Evolutionary conservation across 1,284 basidiomycete genomes (phyloP).

Genomic region (Rugosomyces carneus): DNA sequence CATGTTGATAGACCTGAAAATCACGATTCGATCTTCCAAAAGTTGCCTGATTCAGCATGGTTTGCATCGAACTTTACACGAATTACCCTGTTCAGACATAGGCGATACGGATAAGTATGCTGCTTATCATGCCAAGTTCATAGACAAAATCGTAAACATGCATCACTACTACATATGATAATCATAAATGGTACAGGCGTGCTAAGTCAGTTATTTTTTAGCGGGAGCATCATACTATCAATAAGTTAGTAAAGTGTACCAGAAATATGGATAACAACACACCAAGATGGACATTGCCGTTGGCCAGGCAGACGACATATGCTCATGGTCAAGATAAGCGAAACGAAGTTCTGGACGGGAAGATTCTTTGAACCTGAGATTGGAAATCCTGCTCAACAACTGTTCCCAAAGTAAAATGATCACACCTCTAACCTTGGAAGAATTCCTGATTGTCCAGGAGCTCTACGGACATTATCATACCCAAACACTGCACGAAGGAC

Average conservation of each 20-base stretch:
- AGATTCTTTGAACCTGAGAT: slow-evolving; percentile 28
- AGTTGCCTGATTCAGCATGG: no score
- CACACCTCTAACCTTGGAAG: slow-evolving; percentile 25
- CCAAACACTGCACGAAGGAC: slow-evolving; percentile 51
- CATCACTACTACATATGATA: neutral
- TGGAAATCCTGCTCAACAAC: neutral
- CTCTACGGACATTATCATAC: slow-evolving; percentile 46
- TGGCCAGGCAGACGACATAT: slow-evolving; percentile 29
- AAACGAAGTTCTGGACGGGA: slow-evolving; percentile 27
- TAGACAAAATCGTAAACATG: neutral
- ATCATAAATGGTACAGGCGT: neutral
- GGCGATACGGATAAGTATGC: no score
- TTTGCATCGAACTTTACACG: no score
- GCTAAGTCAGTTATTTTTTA: neutral
- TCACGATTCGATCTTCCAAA: no score
- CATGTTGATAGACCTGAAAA: no score
- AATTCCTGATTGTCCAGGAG: slow-evolving; percentile 50
- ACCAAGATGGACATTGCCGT: slow-evolving; percentile 25
- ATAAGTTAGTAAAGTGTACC: neutral
- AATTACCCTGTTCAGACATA: no score
- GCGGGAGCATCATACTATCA: slow-evolving; percentile 4
- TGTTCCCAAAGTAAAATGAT: neutral
- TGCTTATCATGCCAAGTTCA: no score
- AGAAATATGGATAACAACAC: neutral
- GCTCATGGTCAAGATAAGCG: slow-evolving; percentile 26